Evolutionary conservation across 2,329 filamentous ascomycete genomes (phyloP), one percentile per base, ranked within the genome.

Genomic region (Penicillium aurantiogriseum): DNA sequence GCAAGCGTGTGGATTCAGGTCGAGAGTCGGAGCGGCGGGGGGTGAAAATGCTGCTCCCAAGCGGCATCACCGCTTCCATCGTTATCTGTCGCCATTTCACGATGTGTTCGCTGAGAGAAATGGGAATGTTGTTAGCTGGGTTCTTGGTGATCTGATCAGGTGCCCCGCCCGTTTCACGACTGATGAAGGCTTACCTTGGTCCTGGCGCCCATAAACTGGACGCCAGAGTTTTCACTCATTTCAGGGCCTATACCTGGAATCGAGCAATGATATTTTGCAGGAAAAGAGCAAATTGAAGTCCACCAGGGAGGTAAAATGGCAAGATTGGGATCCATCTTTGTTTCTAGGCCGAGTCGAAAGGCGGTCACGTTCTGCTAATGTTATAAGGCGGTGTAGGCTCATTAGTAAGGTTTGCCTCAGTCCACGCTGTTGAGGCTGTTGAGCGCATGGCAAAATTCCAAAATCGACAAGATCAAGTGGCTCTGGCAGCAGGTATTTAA

Each of bases 141-240:
- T 51, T 54, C 46, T 31, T 52, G 29, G 19, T 44, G n/a, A 44
- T 54, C 40, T 51, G 49, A 50, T 54, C 54, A 40, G 35, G 63
- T 63, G 65, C 63, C 67, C 69, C 69, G 63, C 67, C 61, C 57
- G 49, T 56, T 62, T 60, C 46, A 61, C 43, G 49, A 42, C 29
- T 48, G 49, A 56, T 57, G 51, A 45, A 44, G 31, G 53, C 70
- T 52, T 62, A 77, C 75, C 72, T 77, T 77, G 36, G 70, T 71
- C 66, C 72, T 68, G 61, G 72, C 67, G 60, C 66, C 66, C 64
- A 77, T 59, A 53, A 74, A 69, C 60, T 74, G 71, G 51, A 74
- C 64, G 58, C 69, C 71, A 39, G 71, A 63, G 36, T 73, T 70
- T 56, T 71, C 67, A 63, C 67, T 76, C 75, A 77, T 77, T 59